Percentiles rank a stretch among this genome's conserved stretches.
These are phyloP conservation scores for Colletotrichum siamense DNA, from an alignment of 2,329 filamentous ascomycete species.

Conservation along the genomic window DNA sequence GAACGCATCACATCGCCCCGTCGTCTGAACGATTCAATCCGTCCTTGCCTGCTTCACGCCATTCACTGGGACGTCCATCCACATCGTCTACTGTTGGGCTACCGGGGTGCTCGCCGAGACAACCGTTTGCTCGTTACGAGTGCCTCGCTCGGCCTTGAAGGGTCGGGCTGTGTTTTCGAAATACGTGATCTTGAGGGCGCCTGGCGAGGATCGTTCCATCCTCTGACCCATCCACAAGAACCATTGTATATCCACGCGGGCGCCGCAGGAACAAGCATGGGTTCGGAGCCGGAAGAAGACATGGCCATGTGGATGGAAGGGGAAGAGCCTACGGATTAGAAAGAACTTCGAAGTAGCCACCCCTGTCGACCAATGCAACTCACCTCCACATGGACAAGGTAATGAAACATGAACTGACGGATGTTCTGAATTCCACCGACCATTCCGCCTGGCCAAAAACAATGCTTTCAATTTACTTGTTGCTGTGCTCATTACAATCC, in stretches of 20 bases:
- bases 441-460: not conserved
- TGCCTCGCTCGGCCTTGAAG: not conserved
- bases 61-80: not conserved
- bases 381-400: slow-evolving; percentile 8
- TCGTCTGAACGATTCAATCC: not conserved
- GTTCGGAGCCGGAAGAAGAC: not conserved
- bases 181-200: not conserved
- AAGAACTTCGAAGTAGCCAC: not conserved
- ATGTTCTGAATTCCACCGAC: not conserved
- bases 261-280: not conserved
- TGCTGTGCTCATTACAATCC: slow-evolving; percentile 2
- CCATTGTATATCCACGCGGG: not conserved
- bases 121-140: not conserved
- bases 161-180: not conserved
- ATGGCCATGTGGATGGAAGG: not conserved
- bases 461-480: not conserved
- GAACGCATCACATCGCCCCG: not conserved
- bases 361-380: not conserved
- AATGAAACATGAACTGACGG: not conserved
- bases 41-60: not conserved
- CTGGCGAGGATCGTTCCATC: not conserved
- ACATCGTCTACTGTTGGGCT: not conserved
- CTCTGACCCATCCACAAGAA: not conserved
- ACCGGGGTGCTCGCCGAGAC: not conserved
- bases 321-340: not conserved